Conservation (phyloP, 345 rosid species). For the Brassica juncea region DNA sequence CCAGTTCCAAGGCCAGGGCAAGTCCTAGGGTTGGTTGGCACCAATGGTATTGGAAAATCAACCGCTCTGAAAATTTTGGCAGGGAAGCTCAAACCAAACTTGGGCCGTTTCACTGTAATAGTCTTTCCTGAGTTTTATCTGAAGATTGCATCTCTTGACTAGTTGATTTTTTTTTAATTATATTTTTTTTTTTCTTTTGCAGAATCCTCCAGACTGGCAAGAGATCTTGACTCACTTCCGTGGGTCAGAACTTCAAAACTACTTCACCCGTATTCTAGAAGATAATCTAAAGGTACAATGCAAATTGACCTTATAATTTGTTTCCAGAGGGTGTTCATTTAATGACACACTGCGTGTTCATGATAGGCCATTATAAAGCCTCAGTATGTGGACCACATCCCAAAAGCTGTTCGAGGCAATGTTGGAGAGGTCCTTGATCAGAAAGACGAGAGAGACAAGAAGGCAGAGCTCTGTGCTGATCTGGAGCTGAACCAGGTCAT, state of each 20-base stretch:
- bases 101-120: constrained; percentile 91
- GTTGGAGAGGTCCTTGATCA: constrained; percentile 95
- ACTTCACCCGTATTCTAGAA: constrained; percentile 93
- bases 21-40: constrained; percentile 98
- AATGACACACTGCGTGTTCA: not conserved
- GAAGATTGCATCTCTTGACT: not conserved
- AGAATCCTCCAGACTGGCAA: constrained; percentile 99
- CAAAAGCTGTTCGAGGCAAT: constrained; percentile 91
- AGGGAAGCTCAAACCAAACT: constrained; percentile 93
- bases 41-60: constrained; percentile 97
- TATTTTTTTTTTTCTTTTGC: too few relatives aligned
- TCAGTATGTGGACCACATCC: constrained; percentile 96
- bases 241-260: constrained; percentile 96
- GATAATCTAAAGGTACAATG: constrained; percentile 79
- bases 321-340: constrained; percentile 1
- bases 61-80: constrained; percentile 96
- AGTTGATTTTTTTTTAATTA: too few relatives aligned
- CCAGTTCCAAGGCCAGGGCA: constrained; percentile 99
- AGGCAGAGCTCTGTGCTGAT: constrained; percentile 71
- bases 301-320: not conserved
- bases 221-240: constrained; percentile 95
- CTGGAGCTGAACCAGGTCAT: constrained; percentile 93
- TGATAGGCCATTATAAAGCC: constrained; percentile 92
- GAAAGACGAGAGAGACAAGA: constrained; percentile 80
- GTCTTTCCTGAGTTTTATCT: not conserved